phyloP scores from a whole-genome alignment of 805 yeast genomes.

The Cyberlindnera americana region DNA sequence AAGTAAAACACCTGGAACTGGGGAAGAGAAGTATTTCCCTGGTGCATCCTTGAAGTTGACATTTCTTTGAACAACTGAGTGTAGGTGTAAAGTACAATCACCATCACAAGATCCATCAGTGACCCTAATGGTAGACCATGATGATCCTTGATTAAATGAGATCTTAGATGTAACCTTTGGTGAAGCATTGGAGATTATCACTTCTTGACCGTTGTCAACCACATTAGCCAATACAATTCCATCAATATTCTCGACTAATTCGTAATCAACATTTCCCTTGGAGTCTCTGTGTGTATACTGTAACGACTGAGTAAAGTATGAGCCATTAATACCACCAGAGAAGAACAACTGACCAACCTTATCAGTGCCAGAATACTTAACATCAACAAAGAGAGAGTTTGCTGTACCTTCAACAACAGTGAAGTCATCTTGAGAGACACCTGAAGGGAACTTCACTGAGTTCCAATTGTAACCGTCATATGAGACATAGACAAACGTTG shows the following conservation, averaged over 20 bases:
- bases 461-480: slow-evolving; percentile 34
- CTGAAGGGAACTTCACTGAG: slow-evolving; percentile 31
- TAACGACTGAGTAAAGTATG: slow-evolving; percentile 43
- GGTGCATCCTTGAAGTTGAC: slow-evolving; percentile 20
- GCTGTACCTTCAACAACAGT: slow-evolving; percentile 36
- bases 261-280: slow-evolving; percentile 32
- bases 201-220: slow-evolving; percentile 22
- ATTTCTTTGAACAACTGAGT: slow-evolving; percentile 32
- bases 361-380: slow-evolving; percentile 21
- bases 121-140: slow-evolving; percentile 31
- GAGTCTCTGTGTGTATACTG: slow-evolving; percentile 36
- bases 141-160: slow-evolving; percentile 36
- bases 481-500: slow-evolving; percentile 31
- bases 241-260: slow-evolving; percentile 46
- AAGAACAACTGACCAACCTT: slow-evolving; percentile 31
- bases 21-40: slow-evolving; percentile 35
- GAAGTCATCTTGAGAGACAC: slow-evolving; percentile 22
- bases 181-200: slow-evolving; percentile 6
- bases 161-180: slow-evolving; percentile 29
- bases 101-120: slow-evolving; percentile 24
- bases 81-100: slow-evolving; percentile 33
- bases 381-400: slow-evolving; percentile 39
- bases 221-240: slow-evolving; percentile 58
- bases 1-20: slow-evolving; percentile 42
- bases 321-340: slow-evolving; percentile 47